Evolutionary conservation across 73 alveolate genomes (phyloP).

Genomic region (Paramecium bursaria): DNA sequence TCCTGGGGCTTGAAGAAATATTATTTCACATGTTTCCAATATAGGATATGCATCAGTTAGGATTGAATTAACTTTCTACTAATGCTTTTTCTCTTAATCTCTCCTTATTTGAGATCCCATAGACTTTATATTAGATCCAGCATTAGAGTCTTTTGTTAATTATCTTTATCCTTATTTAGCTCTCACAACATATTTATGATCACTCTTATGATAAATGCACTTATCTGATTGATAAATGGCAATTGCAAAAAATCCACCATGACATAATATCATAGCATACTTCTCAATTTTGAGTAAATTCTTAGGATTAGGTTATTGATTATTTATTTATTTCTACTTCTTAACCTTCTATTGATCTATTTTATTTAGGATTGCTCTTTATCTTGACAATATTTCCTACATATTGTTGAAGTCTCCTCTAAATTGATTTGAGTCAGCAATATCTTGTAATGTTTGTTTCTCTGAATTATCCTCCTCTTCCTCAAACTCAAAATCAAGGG

Average conservation of each 20-base stretch:
- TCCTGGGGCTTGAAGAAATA: slow-evolving; percentile 98
- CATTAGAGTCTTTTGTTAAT: slow-evolving; percentile 83
- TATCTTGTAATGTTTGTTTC: slow-evolving; percentile 53
- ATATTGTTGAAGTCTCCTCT: slow-evolving; percentile 61
- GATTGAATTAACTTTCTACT: slow-evolving; percentile 86
- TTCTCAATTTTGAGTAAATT: slow-evolving; percentile 69
- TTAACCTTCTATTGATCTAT: slow-evolving; percentile 72
- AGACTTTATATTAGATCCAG: slow-evolving; percentile 83
- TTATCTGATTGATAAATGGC: slow-evolving; percentile 80
- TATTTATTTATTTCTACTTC: slow-evolving; percentile 64
- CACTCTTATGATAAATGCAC: slow-evolving; percentile 87
- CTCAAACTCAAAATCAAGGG: slow-evolving; percentile 12
- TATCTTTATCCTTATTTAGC: slow-evolving; percentile 95
- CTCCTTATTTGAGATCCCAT: slow-evolving; percentile 98
- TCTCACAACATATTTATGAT: slow-evolving; percentile 95
- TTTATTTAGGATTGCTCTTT: slow-evolving; percentile 82
- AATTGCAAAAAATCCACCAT: slow-evolving; percentile 96
- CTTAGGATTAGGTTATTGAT: slow-evolving; percentile 73
- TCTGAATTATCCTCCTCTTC: slow-evolving; percentile 37
- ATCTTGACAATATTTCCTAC: slow-evolving; percentile 78
- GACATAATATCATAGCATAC: slow-evolving; percentile 90
- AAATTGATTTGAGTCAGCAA: slow-evolving; percentile 57
- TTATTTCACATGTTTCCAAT: slow-evolving; percentile 85
- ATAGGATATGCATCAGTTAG: slow-evolving; percentile 80
- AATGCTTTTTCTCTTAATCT: slow-evolving; percentile 94